Evolutionary conservation across 1,284 basidiomycete genomes (phyloP).

Genomic region (Moniliophthora roreri): DNA sequence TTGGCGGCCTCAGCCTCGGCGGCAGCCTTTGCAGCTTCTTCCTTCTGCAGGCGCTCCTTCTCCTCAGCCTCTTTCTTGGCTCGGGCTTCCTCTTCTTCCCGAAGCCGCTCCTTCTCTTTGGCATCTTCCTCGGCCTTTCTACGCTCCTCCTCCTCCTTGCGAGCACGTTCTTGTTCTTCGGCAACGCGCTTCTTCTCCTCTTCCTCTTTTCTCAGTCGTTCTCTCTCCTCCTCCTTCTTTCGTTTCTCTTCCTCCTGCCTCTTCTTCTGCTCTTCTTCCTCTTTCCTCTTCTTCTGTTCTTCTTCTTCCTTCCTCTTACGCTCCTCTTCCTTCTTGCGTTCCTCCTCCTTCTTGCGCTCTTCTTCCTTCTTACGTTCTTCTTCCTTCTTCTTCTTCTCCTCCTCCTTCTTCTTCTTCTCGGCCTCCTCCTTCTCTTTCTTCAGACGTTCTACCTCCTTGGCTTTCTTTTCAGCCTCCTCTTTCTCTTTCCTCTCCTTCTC

Average conservation of each 20-base stretch:
- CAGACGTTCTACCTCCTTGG: slow-evolving; percentile 39
- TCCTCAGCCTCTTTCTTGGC: slow-evolving; percentile 28
- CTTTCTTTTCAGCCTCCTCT: slow-evolving; percentile 39
- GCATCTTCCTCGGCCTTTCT: slow-evolving; percentile 26
- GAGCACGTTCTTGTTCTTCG: slow-evolving; percentile 26
- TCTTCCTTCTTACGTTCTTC: slow-evolving; percentile 40
- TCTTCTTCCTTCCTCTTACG: slow-evolving; percentile 32
- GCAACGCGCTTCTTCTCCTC: slow-evolving; percentile 25
- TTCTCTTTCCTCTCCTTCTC: slow-evolving; percentile 37
- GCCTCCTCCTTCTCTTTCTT: slow-evolving; percentile 40
- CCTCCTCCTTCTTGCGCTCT: slow-evolving; percentile 40
- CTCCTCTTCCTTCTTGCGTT: slow-evolving; percentile 35
- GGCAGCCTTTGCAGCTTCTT: slow-evolving; percentile 31
- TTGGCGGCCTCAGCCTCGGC: slow-evolving; percentile 22
- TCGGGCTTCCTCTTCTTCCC: slow-evolving; percentile 26
- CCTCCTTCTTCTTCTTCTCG: slow-evolving; percentile 39
- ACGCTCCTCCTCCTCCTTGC: slow-evolving; percentile 28
- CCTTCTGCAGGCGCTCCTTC: slow-evolving; percentile 28
- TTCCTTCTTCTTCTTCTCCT: slow-evolving; percentile 45
- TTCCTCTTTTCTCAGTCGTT: slow-evolving; percentile 22
- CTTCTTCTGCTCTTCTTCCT: slow-evolving; percentile 34
- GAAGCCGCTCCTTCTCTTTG: slow-evolving; percentile 22
- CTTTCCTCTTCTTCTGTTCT: slow-evolving; percentile 36
- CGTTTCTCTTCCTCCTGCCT: slow-evolving; percentile 34
- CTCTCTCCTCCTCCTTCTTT: slow-evolving; percentile 35